Base-by-base conservation (phyloP, 176 grass and related monocot species). In the Poa annua region DNA sequence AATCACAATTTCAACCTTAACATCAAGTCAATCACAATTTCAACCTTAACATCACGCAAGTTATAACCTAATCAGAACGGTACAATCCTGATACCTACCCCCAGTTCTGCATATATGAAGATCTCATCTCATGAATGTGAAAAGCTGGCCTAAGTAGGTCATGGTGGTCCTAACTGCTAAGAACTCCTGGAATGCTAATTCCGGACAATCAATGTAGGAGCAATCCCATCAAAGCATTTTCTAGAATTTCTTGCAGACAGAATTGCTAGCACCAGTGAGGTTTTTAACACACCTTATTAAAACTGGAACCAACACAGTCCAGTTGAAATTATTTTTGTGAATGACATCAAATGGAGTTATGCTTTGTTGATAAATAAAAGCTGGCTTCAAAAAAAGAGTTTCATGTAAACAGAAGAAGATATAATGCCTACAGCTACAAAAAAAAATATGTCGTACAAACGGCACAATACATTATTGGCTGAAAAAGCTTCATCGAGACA, bases 381-480 rank as follows among this genome's bases (percentile, higher is more conserved):
- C 22, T 45, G 49, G 65, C 13, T 45, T 45, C 35, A 55, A 35
- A 51, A 44, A 63, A 39, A 41, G 17, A 41, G 17, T 53, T 77
- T 52, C 64, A 89, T 53, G 74, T 33, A 70, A 81, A 76, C 44
- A 81, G 22, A 75, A 45, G 66, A 44, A 53, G 22, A 44, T 71
- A 13, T 78, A 78, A 71, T 44, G 21, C 34, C 15, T 80, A 41
- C 20, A 75, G 21, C 17, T 56, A 80, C 66, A 60, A 76, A 32
- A 51, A 32, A 51, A 36, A 85, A 71, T 69, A 33, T 15, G 4
- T 3, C 1, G 0, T 44, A 52, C 19, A 29, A 29, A 29, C 29
- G 29, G 29, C 2, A 29, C 29, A 62, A 81, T 9, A 50, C 13
- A 50, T 50, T 52, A 71, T 41, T 42, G 5, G 49, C n/a, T 70